Base-by-base conservation (phyloP, 192 early-diverging fungal species). In the Lobosporangium transversale region DNA sequence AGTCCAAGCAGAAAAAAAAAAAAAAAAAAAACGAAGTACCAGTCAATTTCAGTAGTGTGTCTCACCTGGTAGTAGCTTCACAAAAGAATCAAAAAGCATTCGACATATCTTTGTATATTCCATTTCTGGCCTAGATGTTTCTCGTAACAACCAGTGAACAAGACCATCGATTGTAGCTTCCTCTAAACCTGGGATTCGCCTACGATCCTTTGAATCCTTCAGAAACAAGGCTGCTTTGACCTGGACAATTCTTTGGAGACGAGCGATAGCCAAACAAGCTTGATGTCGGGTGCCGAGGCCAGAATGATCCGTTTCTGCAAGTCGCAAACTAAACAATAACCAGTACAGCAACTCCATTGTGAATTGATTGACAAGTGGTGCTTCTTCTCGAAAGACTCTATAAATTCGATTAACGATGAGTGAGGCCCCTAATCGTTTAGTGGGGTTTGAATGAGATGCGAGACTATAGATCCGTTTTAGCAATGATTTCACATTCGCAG, bases 351-450 rank as follows among this genome's bases (percentile, higher is more conserved):
- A 62, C 60, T 93, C 90, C 60, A 94, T 75, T 0, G 88, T 81
- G 57, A 88, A 93, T 20, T 89, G 82, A 52, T 91, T 82, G 24
- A 94, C 81, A 10, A 93, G 56, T 8, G 82, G 31, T 2, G 68
- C 70, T 55, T 93, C 88, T 66, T 92, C 93, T 21, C 91, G 83
- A 53, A 89, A 89, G 17, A 84, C 44, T 21, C 84, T 79, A 61
- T 94, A 94, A 27, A 94, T 89, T 10, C 84, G 61, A 65, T 91
- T 92, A 53, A 94, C 85, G 18, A 86, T 85, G 14, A 93, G 52
- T 4, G 92, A 68, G 1, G 91, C 90, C 1, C 90, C 90, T 23
- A 92, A 68, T 8, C 93, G 79, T 35, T 93, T 94, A 26, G 84
- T 33, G 3, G 87, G 56, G 47, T 78, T 90, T 17, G 84, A 78